Percentiles rank a stretch among this genome's conserved stretches.
Conservation (phyloP, 225 moss, liverwort and hornwort species). For the Pseudoscleropodium purum region DNA sequence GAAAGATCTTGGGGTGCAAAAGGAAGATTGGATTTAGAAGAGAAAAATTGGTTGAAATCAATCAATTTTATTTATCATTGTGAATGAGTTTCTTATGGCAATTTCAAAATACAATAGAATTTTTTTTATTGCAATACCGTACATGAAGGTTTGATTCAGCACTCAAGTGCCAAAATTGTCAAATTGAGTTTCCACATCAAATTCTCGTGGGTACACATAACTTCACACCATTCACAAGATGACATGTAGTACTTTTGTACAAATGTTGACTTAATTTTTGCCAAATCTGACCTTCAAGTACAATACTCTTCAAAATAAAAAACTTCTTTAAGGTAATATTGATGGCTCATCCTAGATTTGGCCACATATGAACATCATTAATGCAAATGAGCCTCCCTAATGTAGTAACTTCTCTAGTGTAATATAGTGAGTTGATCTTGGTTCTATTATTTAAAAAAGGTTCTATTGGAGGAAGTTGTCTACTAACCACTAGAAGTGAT, state of each 20-base stretch:
- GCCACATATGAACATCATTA: too few species aligned
- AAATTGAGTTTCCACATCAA: too few species aligned
- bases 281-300: too few species aligned
- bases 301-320: too few species aligned
- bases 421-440: accelerated
- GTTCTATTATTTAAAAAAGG: background rate
- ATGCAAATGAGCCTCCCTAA: background rate
- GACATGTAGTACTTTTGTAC: too few species aligned
- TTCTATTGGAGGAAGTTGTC: background rate
- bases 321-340: too few species aligned
- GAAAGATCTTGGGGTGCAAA: background rate
- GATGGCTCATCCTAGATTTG: accelerated
- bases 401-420: background rate
- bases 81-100: background rate
- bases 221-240: too few species aligned
- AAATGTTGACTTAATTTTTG: too few species aligned
- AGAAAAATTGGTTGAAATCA: background rate
- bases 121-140: too few species aligned
- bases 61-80: background rate
- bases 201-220: too few species aligned
- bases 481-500: background rate
- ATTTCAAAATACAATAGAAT: background rate
- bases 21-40: background rate
- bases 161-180: too few species aligned
- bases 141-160: too few species aligned